Evolutionary conservation across 257 asterid species (phyloP).

Genomic region (Solanum corneliomulleri): DNA sequence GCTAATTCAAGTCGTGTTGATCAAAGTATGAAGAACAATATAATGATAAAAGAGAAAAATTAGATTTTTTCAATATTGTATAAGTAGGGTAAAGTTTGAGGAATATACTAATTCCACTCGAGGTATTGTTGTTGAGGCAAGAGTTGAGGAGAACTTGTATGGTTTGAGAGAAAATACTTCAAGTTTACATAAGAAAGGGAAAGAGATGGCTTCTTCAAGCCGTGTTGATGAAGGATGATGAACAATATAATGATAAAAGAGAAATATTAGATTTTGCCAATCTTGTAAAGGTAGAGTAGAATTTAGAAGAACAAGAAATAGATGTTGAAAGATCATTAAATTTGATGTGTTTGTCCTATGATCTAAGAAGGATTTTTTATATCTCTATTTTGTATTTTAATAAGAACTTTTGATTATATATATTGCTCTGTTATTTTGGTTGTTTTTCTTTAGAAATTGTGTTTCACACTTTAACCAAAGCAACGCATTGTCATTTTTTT

Average conservation of each 20-base stretch:
- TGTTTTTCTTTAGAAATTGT: too few species aligned
- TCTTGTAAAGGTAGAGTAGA: neutral
- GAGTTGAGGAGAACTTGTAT: neutral
- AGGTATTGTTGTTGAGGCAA: neutral
- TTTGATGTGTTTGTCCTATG: neutral
- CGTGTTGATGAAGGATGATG: neutral
- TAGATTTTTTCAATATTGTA: neutral
- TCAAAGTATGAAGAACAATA: neutral
- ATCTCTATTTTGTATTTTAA: too few species aligned
- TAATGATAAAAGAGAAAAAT: neutral
- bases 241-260: neutral
- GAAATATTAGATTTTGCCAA: neutral
- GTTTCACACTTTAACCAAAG: too few species aligned
- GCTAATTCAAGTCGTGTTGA: neutral
- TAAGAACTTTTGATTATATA: too few species aligned
- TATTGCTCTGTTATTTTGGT: too few species aligned
- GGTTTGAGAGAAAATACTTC: neutral
- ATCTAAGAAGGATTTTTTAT: neutral
- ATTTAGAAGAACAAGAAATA: neutral
- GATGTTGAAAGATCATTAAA: neutral
- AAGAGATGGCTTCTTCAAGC: neutral
- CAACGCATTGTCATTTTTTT: too few species aligned
- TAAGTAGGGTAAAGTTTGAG: neutral
- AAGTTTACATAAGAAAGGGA: neutral
- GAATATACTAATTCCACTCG: neutral